phyloP scores from a whole-genome alignment of 164 flowering plant genomes.

The Dillenia turbinata region DNA sequence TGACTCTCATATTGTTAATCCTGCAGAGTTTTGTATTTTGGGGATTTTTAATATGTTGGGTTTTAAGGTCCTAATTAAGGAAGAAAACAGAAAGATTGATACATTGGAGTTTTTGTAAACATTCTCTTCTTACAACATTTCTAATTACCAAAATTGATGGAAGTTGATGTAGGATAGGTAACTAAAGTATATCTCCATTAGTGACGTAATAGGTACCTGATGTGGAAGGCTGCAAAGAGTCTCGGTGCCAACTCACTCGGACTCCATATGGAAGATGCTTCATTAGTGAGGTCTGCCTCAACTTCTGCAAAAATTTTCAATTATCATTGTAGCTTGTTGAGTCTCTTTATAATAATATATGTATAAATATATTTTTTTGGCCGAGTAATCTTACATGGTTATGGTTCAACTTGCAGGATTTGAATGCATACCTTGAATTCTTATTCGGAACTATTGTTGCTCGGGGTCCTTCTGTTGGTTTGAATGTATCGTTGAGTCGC shows the following conservation, averaged over 20 bases:
- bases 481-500: conserved; percentile 67
- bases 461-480: conserved; percentile 72
- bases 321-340: background rate
- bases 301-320: background rate
- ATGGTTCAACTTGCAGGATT: conserved; percentile 43
- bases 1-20: no score
- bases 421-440: conserved; percentile 71
- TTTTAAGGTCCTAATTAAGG: no score
- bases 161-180: background rate
- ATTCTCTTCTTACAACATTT: no score
- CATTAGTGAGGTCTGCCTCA: conserved; percentile 52
- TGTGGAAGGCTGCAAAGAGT: conserved; percentile 56
- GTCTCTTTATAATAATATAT: background rate
- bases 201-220: conserved; percentile 71
- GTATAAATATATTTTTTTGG: background rate
- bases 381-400: background rate
- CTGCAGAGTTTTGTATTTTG: background rate
- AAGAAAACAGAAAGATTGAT: no score
- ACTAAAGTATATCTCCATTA: conserved; percentile 7
- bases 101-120: no score
- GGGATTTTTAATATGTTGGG: no score
- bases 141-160: no score
- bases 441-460: conserved; percentile 68
- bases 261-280: conserved; percentile 87
- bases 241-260: conserved; percentile 81